Base-by-base conservation (phyloP, 169 alveolate genomes). In the Babesia ovis region DNA sequence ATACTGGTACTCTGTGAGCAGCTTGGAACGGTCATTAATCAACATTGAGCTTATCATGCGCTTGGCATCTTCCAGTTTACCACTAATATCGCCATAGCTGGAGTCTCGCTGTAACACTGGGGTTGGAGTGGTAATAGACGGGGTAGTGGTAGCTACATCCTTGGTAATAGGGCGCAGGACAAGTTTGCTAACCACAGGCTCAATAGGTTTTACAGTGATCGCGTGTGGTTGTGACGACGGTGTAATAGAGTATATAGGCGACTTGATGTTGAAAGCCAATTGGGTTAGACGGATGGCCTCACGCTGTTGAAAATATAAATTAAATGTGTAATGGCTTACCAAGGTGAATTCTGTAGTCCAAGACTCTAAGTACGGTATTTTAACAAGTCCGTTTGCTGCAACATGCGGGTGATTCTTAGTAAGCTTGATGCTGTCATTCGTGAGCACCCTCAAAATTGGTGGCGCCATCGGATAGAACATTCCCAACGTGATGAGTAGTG, bases 371-470 rank as follows among this genome's bases (percentile, higher is more conserved):
- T 81, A 72, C 51, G 32, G n/a, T 20, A 81, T 54, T 20, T 20
- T 51, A 12, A 81, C 73, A 23, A 46, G 43, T 12, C 89, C 89
- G 3, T 46, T 50, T 39, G 9, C 29, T 37, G 37, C 54, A 2
- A 81, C 80, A 50, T 35, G 25, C 4, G 81, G 80, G 45, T 81
- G 89, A 46, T 59, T 59, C 3, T 50, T 37, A 2, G 69, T 75
- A 12, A 81, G 61, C 29, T 34, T 70, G n/a, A 62, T 54, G n/a
- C 20, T 6, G 8, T 34, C 67, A 25, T 39, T 50, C 12, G 77
- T 68, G 12, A 64, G 46, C 11, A 71, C 71, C 29, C 25, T 57
- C 42, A 77, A 37, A 16, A 23, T 4, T 37, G 89, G 89, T 0
- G 82, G 55, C 31, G 75, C 11, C 25, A 31, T 39, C 5, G 89